Base-by-base conservation (phyloP, 495 filamentous ascomycete genomes). In the Neurospora pannonica region DNA sequence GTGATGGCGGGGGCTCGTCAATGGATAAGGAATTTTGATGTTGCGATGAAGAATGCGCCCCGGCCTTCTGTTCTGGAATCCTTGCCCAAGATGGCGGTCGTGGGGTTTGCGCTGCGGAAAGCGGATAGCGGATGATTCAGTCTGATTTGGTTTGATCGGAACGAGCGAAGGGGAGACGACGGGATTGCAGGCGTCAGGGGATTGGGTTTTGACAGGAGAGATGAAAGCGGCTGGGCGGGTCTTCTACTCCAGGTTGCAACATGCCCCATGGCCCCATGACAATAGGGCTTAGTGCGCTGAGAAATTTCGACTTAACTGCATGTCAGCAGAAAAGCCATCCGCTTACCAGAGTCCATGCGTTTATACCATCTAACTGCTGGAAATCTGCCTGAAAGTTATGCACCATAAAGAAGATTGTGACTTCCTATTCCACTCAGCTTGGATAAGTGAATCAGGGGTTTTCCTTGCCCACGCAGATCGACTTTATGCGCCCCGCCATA, bases 21-120 rank as follows among this genome's bases (percentile, higher is more conserved):
- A 77, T 79, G 75, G 80, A 81, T 78, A 67, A 34, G 76, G 76
- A 73, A 75, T 75, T 70, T 42, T 36, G 75, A 75, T 70, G 77
- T 75, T 73, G 76, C 38, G 74, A 75, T 69, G 71, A 76, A 60
- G 54, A 62, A 79, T 81, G 80, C 74, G 77, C 76, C 77, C 73
- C 74, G 74, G 75, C 72, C 73, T 78, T 78, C 74, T 70, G 75
- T 77, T 54, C 48, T 76, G 73, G 76, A 76, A 48, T 74, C 77
- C 76, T 78, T 76, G 73, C 75, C 48, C 76, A 36, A 69, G 72
- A 74, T 72, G 17, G 71, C 28, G 24, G 77, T 77, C 81, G 81
- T 79, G 81, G 78, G 78, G 81, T 78, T 67, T 67, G 54, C 48
- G 48, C 48, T 60, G 48, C 54, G 54, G 54, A 62, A 19, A 62